Evolutionary conservation across 2,329 filamentous ascomycete species (phyloP).

Genomic region (Pseudomassariella vexata): DNA sequence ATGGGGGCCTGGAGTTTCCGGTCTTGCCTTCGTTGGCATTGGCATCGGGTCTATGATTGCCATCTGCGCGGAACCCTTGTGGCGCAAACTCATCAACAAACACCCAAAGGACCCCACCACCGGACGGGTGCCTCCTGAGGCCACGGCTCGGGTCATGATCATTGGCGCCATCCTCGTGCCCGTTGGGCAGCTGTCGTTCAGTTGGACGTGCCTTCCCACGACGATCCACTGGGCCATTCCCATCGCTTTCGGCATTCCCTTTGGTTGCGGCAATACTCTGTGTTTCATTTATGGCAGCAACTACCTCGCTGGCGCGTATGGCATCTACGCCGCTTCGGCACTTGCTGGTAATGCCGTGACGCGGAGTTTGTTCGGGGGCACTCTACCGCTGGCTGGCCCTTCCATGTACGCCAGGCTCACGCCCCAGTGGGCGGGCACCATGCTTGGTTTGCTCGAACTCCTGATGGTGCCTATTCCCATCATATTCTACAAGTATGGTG

Average conservation of each 20-base stretch:
- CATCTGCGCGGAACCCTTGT: slow-evolving; percentile 62
- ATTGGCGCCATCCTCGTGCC: slow-evolving; percentile 71
- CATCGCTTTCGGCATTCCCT: slow-evolving; percentile 72
- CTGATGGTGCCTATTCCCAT: slow-evolving; percentile 73
- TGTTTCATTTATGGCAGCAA: slow-evolving; percentile 80
- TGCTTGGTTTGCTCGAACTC: slow-evolving; percentile 69
- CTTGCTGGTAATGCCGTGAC: slow-evolving; percentile 75
- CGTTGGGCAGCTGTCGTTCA: slow-evolving; percentile 77
- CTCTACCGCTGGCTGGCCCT: slow-evolving; percentile 68
- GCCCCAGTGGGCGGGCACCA: slow-evolving; percentile 72
- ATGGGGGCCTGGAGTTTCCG: slow-evolving; percentile 68
- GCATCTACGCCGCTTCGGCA: slow-evolving; percentile 75
- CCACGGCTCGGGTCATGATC: slow-evolving; percentile 74
- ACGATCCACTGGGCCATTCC: slow-evolving; percentile 79
- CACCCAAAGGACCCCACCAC: slow-evolving; percentile 72
- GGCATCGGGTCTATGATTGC: slow-evolving; percentile 58
- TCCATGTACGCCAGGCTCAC: slow-evolving; percentile 65
- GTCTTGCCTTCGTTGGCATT: slow-evolving; percentile 71
- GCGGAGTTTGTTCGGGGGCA: slow-evolving; percentile 68
- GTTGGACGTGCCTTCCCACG: slow-evolving; percentile 76
- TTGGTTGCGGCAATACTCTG: slow-evolving; percentile 69
- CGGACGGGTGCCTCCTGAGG: slow-evolving; percentile 68
- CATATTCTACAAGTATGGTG: slow-evolving; percentile 64
- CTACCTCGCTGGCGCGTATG: slow-evolving; percentile 74
- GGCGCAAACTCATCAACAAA: slow-evolving; percentile 70